These are phyloP conservation scores for Ceratopteris richardii DNA, from an alignment of 75 land plant species.

Conservation along the genomic window DNA sequence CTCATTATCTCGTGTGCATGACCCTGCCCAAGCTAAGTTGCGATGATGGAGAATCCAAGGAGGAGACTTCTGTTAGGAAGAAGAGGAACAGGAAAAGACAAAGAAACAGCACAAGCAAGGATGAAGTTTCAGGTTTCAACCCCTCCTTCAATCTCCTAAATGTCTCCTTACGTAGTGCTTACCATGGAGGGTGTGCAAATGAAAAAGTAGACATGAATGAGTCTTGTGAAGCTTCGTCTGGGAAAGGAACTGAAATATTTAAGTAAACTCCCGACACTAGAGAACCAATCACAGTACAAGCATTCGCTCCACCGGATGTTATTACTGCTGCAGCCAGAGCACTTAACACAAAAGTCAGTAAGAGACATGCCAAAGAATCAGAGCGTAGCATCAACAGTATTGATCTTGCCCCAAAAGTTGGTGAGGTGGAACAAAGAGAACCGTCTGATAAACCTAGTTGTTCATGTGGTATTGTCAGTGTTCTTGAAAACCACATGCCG, in stretches of 20 bases:
- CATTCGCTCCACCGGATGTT: constrained; percentile 20
- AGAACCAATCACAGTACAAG: neutral
- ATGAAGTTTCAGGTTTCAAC: constrained; percentile 3
- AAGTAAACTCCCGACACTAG: constrained; percentile 2
- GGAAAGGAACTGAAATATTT: too few relatives aligned
- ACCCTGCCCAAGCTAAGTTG: constrained; percentile 2
- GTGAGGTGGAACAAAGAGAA: too few relatives aligned
- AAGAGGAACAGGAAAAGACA: constrained; percentile 1
- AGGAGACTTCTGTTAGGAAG: constrained; percentile 2
- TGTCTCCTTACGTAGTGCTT: constrained; percentile 8
- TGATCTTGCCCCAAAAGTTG: too few relatives aligned
- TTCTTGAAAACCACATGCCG: too few relatives aligned
- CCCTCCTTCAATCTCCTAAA: constrained; percentile 13
- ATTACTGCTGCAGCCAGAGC: constrained; percentile 14
- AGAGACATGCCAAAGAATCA: too few relatives aligned
- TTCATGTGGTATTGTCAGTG: too few relatives aligned
- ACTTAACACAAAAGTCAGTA: neutral
- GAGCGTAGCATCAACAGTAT: too few relatives aligned
- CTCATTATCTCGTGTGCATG: neutral
- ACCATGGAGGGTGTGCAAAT: too few relatives aligned
- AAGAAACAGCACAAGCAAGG: constrained; percentile 6
- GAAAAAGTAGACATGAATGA: too few relatives aligned
- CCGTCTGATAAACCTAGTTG: too few relatives aligned
- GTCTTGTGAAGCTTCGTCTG: too few relatives aligned
- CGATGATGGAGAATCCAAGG: constrained; percentile 8